Evolutionary conservation across 83 land plant species (phyloP), one percentile per base, ranked within the genome.

Genomic region (Diphasiastrum complanatum): DNA sequence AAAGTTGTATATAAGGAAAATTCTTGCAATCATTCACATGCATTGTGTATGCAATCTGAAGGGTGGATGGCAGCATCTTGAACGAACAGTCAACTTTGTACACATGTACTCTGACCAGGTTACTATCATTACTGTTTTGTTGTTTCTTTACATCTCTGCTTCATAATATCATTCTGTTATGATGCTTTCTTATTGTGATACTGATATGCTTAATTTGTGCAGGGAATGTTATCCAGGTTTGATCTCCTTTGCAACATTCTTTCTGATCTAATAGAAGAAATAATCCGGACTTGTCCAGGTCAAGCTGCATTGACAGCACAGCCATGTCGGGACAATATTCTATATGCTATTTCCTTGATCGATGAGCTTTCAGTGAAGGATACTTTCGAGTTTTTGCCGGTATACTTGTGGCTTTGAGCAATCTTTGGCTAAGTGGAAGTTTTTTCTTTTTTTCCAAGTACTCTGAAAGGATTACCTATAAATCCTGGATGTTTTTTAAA

Each of bases 321-420:
- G 61, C 99, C 99, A 38, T 95, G 99, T 72, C 93, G 99, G 18
- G 97, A 95, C 64, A 95, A 95, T 68, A 62, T 84, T 19, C 66
- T 95, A 33, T 86, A 82, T 61, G 77, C 89, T 46, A 71, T 95
- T 46, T 64, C 76, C 31, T 74, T 89, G 3, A 63, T 84, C 62
- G 93, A 95, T 72, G 99, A 95, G 67, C 57, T 85, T 62, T 78
- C 84, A 37, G 45, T 89, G 31, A 60, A 70, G 61, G 93, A 84
- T 71, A 64, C 70, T 20, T 75, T 72, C 57, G 50, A 68, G 32
- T 62, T 70, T 20, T 76, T 90, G 43, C 83, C 83, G 68, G 99
- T 95, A 86, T 61, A 63, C 43, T 43, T 25, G 12, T 50, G 48
- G 33, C 27, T 38, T 48, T 16, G 25, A 33, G 18, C 40, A 30